Evolutionary conservation across 2,329 filamentous ascomycete species (phyloP).

Genomic region (Zarea fungicola): DNA sequence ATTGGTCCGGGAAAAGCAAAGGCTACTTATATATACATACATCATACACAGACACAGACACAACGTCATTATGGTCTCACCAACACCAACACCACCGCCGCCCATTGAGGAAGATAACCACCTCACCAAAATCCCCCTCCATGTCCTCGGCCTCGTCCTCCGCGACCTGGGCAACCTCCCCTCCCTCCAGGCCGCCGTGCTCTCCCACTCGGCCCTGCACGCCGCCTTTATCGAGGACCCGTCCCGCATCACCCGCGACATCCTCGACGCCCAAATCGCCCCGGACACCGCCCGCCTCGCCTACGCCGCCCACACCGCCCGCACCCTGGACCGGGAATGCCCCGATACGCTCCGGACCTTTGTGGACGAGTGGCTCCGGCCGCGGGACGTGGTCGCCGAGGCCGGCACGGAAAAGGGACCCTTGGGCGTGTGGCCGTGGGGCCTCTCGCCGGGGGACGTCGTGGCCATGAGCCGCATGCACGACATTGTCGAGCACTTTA

Average conservation of each 20-base stretch:
- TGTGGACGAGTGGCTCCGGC: conserved; percentile 4
- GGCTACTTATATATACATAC: too few relatives aligned
- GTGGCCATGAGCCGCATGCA: conserved; percentile 7
- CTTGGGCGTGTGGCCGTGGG: conserved; percentile 7
- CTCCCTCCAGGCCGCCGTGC: conserved; percentile 7
- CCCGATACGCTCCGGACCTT: neutral
- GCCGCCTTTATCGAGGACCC: conserved; percentile 9
- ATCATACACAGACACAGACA: too few relatives aligned
- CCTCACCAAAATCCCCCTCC: conserved; percentile 7
- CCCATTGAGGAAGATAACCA: neutral
- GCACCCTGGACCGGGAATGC: conserved; percentile 1
- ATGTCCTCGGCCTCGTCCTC: conserved; percentile 20
- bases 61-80: neutral
- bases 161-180: conserved; percentile 22
- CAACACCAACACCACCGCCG: neutral
- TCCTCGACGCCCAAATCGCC: conserved; percentile 11
- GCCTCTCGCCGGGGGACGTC: conserved; percentile 5
- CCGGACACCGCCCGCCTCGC: conserved; percentile 5
- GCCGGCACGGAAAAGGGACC: neutral
- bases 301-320: conserved; percentile 8
- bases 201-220: conserved; percentile 9
- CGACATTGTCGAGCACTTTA: conserved; percentile 4
- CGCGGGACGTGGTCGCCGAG: neutral
- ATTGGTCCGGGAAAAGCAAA: too few relatives aligned
- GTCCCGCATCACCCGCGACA: conserved; percentile 10